Conservation (phyloP, 2,329 filamentous ascomycete species). For the Fusarium sp. region DNA sequence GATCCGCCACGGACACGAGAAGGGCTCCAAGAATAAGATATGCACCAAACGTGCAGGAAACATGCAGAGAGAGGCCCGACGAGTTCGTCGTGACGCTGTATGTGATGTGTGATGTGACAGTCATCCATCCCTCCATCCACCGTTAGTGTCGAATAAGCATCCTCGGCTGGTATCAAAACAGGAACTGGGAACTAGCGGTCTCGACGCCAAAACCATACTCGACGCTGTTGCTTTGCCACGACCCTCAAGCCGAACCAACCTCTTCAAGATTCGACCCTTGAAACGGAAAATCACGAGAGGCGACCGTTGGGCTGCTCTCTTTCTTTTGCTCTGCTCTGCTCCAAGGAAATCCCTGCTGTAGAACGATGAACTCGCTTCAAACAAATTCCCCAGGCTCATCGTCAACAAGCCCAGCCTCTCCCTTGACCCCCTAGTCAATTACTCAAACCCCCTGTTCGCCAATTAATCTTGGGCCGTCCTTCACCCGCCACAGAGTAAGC, state of each 20-base stretch:
- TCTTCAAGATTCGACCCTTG: not conserved
- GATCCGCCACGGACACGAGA: slow-evolving; percentile 33
- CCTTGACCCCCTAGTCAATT: slow-evolving; percentile 24
- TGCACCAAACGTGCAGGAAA: slow-evolving; percentile 36
- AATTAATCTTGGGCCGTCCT: slow-evolving; percentile 23
- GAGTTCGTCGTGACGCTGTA: slow-evolving; percentile 36
- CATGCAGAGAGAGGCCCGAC: slow-evolving; percentile 38
- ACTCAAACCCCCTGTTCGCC: slow-evolving; percentile 22
- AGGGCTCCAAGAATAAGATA: slow-evolving; percentile 19
- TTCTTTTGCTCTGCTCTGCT: not conserved
- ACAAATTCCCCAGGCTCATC: not conserved
- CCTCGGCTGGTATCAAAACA: slow-evolving; percentile 24
- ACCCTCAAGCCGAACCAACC: slow-evolving; percentile 18
- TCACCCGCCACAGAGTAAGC: slow-evolving; percentile 18
- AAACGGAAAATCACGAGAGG: not conserved
- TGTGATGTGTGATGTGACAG: slow-evolving; percentile 31
- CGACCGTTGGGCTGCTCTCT: slow-evolving; percentile 18
- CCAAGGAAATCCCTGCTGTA: not conserved
- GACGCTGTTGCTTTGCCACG: slow-evolving; percentile 28
- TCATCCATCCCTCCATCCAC: slow-evolving; percentile 18
- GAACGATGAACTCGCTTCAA: slow-evolving; percentile 1
- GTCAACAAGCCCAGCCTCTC: slow-evolving; percentile 17
- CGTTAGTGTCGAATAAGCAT: slow-evolving; percentile 23
- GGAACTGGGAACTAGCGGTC: slow-evolving; percentile 28
- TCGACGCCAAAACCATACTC: not conserved